These are phyloP conservation scores for Globisporangium ultimum DNA, from an alignment of 352 stramenopile genomes.

Conservation along the genomic window DNA sequence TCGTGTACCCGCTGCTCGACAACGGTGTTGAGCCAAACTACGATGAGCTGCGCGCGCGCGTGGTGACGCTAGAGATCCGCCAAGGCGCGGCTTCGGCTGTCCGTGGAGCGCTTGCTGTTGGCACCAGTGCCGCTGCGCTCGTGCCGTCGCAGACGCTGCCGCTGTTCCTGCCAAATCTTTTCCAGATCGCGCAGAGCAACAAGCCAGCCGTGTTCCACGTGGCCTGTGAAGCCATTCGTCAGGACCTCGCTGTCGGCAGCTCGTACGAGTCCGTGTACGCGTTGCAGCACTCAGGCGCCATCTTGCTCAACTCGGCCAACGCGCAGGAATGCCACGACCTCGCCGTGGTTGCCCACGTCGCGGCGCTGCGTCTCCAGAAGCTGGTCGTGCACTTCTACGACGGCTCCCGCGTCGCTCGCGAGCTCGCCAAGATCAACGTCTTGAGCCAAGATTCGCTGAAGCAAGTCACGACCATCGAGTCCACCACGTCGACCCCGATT, in stretches of 20 bases:
- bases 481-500: conserved; percentile 6
- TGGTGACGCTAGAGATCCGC: conserved; percentile 64
- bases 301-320: conserved; percentile 67
- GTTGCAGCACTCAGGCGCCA: conserved; percentile 63
- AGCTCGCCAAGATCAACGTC: conserved; percentile 56
- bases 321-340: conserved; percentile 80
- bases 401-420: conserved; percentile 54
- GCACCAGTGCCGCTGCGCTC: conserved; percentile 43
- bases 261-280: conserved; percentile 68
- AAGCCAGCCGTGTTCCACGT: conserved; percentile 59
- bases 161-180: conserved; percentile 71
- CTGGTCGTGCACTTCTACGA: conserved; percentile 84
- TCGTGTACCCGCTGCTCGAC: conserved; percentile 54
- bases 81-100: conserved; percentile 49
- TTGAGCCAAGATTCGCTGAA: conserved; percentile 52
- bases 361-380: conserved; percentile 51
- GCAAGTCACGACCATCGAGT: conserved; percentile 33
- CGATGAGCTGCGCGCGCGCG: conserved; percentile 33
- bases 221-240: conserved; percentile 46
- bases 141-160: conserved; percentile 73
- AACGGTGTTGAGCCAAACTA: conserved; percentile 12
- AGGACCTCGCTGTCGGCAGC: conserved; percentile 48
- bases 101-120: conserved; percentile 53
- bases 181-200: conserved; percentile 43
- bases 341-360: conserved; percentile 71